A percentile compares a stretch with the other conserved stretches of the same genome.
phyloP scores from a whole-genome alignment of 169 alveolate species.

The Amoebophrya sp. region DNA sequence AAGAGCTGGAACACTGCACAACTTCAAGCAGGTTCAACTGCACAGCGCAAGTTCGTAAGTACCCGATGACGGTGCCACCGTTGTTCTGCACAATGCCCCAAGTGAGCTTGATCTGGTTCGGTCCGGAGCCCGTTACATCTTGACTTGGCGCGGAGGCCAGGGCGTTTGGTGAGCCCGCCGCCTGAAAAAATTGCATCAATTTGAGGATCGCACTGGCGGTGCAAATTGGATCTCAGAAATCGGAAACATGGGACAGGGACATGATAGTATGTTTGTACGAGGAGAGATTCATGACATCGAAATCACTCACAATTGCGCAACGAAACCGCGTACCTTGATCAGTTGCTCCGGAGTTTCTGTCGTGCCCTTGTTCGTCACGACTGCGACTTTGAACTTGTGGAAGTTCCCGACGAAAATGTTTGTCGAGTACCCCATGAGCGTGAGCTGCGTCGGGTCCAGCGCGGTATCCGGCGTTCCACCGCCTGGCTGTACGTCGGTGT shows the following conservation, averaged over 20 bases:
- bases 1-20: too few species aligned
- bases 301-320: too few species aligned
- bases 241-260: too few species aligned
- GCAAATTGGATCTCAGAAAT: too few species aligned
- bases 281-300: too few species aligned
- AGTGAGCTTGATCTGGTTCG: neutral
- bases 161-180: neutral
- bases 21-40: too few species aligned
- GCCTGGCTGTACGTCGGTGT: neutral
- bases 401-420: neutral
- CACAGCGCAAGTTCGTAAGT: too few species aligned
- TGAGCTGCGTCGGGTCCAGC: neutral
- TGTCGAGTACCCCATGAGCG: neutral
- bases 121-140: neutral
- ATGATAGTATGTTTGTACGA: too few species aligned
- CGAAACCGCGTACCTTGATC: neutral
- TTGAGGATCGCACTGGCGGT: too few species aligned
- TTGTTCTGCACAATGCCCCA: constrained; percentile 2
- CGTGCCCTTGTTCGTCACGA: neutral
- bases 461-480: neutral
- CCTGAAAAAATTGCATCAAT: too few species aligned
- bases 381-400: neutral
- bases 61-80: neutral
- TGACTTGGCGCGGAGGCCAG: neutral
- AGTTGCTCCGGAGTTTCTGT: neutral